phyloP scores from a whole-genome alignment of 208 protist species.

The Leishmania aethiopica region DNA sequence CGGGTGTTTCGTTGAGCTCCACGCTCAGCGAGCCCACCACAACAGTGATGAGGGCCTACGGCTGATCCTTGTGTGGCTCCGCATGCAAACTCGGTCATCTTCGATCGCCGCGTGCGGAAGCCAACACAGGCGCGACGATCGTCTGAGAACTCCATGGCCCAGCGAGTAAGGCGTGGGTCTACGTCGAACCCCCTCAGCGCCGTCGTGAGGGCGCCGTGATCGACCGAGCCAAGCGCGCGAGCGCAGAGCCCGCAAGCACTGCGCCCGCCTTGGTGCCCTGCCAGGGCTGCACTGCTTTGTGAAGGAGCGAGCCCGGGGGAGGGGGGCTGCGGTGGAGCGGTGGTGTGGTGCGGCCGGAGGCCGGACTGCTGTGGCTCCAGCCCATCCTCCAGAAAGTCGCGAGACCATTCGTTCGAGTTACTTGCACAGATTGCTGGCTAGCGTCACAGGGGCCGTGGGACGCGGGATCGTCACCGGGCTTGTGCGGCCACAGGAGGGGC shows the following conservation, averaged over 20 bases:
- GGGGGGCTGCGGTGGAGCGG: neutral
- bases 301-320: neutral
- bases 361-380: neutral
- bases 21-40: neutral
- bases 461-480: too few species aligned
- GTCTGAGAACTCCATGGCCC: neutral
- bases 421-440: too few species aligned
- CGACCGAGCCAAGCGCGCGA: neutral
- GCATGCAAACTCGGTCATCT: neutral
- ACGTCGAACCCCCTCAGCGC: neutral
- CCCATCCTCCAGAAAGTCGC: too few species aligned
- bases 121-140: neutral
- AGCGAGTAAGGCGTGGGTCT: neutral
- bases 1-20: neutral
- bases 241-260: neutral
- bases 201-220: neutral
- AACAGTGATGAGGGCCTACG: neutral
- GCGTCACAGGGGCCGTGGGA: too few species aligned
- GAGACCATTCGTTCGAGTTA: too few species aligned
- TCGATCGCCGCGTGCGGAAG: neutral
- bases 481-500: too few species aligned
- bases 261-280: neutral
- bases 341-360: neutral
- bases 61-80: neutral
- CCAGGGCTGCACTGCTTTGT: neutral